Base-by-base conservation (phyloP, 2,329 filamentous ascomycete species). In the Bipolaris oryzae region DNA sequence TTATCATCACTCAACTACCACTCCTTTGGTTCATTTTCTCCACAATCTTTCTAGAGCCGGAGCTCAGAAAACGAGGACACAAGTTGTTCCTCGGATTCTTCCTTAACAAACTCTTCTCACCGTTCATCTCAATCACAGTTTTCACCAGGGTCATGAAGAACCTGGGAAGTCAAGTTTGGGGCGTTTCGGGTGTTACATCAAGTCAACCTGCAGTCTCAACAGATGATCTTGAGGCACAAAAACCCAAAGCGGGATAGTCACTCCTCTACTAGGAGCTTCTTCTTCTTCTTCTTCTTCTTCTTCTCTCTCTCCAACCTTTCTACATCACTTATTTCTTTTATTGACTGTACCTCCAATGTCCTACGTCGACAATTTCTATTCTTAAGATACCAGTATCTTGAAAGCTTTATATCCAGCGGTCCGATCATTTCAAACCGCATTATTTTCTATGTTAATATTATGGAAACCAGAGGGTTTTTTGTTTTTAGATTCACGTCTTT, bases 1-100 rank as follows among this genome's bases (percentile, higher is more conserved):
- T 46, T 13, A 46, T 46, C 28, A 46, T 46, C 43, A 46, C 25
- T 34, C 43, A 46, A 46, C 43, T 46, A 16, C 43, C 43, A 31
- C 23, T 34, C 3, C 43, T 46, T 46, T 46, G 43, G 43, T 46
- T 46, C 10, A 20, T 46, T 46, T 46, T 46, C 43, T 46, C 43
- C 16, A 46, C 43, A 21, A 34, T 46, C 16, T 31, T 46, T 20
- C 28, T 46, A 28, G 43, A 46, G 28, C 43, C 23, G 25, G 43
- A 46, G 43, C 43, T 46, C 25, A 46, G 43, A 34, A 46, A 46
- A 46, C 15, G 43, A 34, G 43, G 15, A 34, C 43, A 46, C 28
- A 46, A 46, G 28, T 16, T 46, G 15, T 34, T 46, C n/a, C 28
- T 46, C n/a, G 43, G 43, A 34, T 46, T 33, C 28, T 46, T 31